Percentiles rank a stretch among this genome's conserved stretches.
Conservation (phyloP, 2,329 filamentous ascomycete species). For the Fusarium begoniae region DNA sequence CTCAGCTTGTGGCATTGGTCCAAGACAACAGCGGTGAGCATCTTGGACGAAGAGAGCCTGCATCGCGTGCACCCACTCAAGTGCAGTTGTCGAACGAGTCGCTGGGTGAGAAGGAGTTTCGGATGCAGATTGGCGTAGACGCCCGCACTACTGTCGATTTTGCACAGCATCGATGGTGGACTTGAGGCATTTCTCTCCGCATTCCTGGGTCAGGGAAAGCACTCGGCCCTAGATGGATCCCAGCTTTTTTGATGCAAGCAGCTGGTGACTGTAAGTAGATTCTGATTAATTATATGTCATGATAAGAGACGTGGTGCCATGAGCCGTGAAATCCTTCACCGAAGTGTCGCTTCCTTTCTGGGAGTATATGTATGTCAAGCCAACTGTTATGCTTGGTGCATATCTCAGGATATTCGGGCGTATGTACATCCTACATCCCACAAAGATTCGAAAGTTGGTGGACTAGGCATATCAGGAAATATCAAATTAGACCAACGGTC, state of each 20-base stretch:
- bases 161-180: constrained; percentile 34
- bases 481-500: constrained; percentile 6
- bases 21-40: constrained; percentile 40
- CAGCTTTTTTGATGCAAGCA: not conserved
- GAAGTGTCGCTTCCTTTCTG: not conserved
- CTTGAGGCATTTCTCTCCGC: constrained; percentile 49
- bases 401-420: not conserved
- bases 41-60: constrained; percentile 19
- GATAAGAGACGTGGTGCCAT: not conserved
- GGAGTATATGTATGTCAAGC: not conserved
- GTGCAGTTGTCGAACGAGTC: constrained; percentile 35
- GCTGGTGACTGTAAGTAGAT: not conserved
- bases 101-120: constrained; percentile 36
- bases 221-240: constrained; percentile 4
- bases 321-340: not conserved
- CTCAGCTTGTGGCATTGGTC: constrained; percentile 30
- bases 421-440: not conserved
- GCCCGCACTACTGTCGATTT: constrained; percentile 14
- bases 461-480: constrained; percentile 7
- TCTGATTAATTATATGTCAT: not conserved
- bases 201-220: constrained; percentile 29
- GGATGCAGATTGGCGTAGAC: constrained; percentile 20
- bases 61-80: constrained; percentile 28
- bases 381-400: not conserved
- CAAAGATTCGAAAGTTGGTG: constrained; percentile 1